Conservation (phyloP, 371 early-diverging fungal species). For the Apophysomyces variabilis region DNA sequence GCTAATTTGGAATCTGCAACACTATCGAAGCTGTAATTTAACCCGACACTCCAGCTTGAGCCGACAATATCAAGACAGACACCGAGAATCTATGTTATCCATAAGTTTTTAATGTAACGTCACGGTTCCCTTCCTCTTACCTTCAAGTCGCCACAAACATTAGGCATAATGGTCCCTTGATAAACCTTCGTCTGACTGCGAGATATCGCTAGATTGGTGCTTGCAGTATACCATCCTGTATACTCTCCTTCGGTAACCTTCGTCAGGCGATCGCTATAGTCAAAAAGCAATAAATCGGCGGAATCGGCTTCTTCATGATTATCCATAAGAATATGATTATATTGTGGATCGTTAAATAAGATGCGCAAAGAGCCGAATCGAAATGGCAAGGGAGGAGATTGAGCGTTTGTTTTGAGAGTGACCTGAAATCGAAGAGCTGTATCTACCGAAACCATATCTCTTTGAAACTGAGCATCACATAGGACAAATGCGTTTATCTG, state of each 20-base stretch:
- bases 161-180: slow-evolving; percentile 66
- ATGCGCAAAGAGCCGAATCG: slow-evolving; percentile 53
- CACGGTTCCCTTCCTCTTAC: slow-evolving; percentile 27
- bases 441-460: slow-evolving; percentile 36
- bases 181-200: slow-evolving; percentile 64
- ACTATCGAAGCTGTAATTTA: slow-evolving; percentile 51
- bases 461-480: slow-evolving; percentile 57
- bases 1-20: slow-evolving; percentile 22
- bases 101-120: neutral
- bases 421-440: slow-evolving; percentile 42
- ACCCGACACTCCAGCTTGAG: slow-evolving; percentile 41
- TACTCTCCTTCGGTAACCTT: slow-evolving; percentile 33
- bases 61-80: slow-evolving; percentile 51
- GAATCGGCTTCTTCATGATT: slow-evolving; percentile 15
- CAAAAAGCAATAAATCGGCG: slow-evolving; percentile 22
- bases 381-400: slow-evolving; percentile 46
- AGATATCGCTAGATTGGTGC: slow-evolving; percentile 50
- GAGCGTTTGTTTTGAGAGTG: slow-evolving; percentile 30
- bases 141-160: slow-evolving; percentile 65
- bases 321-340: slow-evolving; percentile 36
- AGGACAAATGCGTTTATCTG: slow-evolving; percentile 67
- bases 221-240: slow-evolving; percentile 30
- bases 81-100: slow-evolving; percentile 39
- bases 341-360: slow-evolving; percentile 59
- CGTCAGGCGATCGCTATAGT: slow-evolving; percentile 21